Evolutionary conservation across 495 filamentous ascomycete genomes (phyloP), one percentile per base, ranked within the genome.

Genomic region (Xylaria bambusicola): DNA sequence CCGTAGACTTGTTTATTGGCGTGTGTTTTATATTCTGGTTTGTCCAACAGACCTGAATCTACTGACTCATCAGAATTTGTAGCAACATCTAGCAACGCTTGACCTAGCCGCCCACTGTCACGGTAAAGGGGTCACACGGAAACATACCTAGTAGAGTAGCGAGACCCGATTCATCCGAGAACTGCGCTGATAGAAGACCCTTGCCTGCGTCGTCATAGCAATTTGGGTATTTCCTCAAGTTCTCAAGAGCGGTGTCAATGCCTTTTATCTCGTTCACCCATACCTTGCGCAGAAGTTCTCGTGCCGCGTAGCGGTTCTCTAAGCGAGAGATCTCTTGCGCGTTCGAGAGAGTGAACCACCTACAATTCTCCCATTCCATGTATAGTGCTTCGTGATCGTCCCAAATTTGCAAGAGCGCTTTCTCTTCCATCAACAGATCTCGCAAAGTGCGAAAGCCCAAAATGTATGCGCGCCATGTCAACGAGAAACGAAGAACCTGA

Each of bases 321-420:
- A 60, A 31, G 23, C 24, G 29, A 4, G 8, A 1, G 3, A 36
- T 36, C 15, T 38, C 20, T 1, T 3, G 4, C 10, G 18, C 2
- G 29, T 40, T 23, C 7, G 38, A 46, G 9, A 60, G 48, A 18
- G 38, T 31, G 5, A 60, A 60, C 48, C 49, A 60, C 41, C 50
- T 62, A 23, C 59, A 62, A 1, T 13, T 29, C 20, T 69, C 66
- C 35, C 54, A 69, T 33, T 69, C 59, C 17, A 13, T 9, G 44
- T 62, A 69, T 3, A 61, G 0, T 3, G 51, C 27, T 51, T 69
- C 66, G 4, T 62, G 55, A 10, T 45, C 33, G 10, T n/a, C 52
- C 56, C 58, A 56, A 5, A 38, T 33, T 0, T 36, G 12, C 21
- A 47, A 29, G n/a, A 31, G 47, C 0, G 2, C n/a, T 23, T 21